Conservation (phyloP, 345 rosid genomes). For the Eucalyptus cloeziana region DNA sequence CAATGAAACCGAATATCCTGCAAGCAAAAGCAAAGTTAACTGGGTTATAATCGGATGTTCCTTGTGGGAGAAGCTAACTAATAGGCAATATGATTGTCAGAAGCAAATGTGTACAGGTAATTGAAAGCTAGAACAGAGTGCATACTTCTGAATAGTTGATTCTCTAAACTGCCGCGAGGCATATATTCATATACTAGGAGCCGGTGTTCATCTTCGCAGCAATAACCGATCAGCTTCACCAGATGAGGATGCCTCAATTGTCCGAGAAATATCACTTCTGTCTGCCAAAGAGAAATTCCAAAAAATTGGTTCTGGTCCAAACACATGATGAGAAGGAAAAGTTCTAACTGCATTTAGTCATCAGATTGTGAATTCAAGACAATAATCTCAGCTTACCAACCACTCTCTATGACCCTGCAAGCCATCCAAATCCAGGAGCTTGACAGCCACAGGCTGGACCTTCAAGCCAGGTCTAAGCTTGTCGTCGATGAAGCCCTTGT, state of each 20-base stretch:
- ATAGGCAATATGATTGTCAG: not conserved
- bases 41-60: not conserved
- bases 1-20: conserved; percentile 70
- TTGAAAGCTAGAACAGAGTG: not conserved
- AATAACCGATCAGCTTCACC: conserved; percentile 81
- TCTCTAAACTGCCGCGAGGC: conserved; percentile 94
- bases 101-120: not conserved
- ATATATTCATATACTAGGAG: conserved; percentile 78
- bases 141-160: conserved; percentile 81
- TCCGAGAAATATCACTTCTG: conserved; percentile 80
- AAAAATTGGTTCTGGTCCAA: not conserved
- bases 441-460: conserved; percentile 89
- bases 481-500: conserved; percentile 84
- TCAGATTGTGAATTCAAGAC: not conserved
- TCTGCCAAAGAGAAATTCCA: conserved; percentile 13
- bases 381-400: conserved; percentile 44
- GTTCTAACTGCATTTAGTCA: not conserved
- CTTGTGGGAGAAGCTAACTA: not conserved
- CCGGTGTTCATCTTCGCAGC: conserved; percentile 85
- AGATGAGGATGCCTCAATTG: conserved; percentile 72
- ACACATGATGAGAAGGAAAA: not conserved
- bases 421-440: conserved; percentile 70
- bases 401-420: conserved; percentile 88
- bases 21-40: not conserved
- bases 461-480: conserved; percentile 71